Percentiles rank a stretch among this genome's conserved stretches.
These are phyloP conservation scores for Fusarium caatingaense DNA, from an alignment of 2,329 filamentous ascomycete genomes.

Conservation along the genomic window DNA sequence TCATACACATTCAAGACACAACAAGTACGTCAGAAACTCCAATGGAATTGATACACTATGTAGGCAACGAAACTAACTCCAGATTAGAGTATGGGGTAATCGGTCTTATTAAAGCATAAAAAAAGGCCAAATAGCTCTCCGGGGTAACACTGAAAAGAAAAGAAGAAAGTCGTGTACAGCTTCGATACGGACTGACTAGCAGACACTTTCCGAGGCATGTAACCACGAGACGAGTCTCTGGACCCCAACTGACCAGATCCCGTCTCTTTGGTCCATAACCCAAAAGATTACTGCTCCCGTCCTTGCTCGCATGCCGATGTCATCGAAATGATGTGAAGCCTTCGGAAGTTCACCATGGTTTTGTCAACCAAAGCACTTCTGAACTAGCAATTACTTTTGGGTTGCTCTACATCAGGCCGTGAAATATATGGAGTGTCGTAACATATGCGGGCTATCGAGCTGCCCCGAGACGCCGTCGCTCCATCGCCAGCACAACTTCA, in stretches of 20 bases:
- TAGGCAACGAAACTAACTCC: constrained; percentile 48
- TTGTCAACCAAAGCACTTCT: constrained; percentile 33
- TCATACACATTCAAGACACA: neutral
- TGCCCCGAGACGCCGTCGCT: constrained; percentile 52
- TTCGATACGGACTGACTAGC: constrained; percentile 27
- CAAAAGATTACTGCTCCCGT: constrained; percentile 24
- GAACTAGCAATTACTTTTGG: constrained; percentile 42
- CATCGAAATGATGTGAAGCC: constrained; percentile 36
- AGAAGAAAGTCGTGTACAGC: constrained; percentile 48
- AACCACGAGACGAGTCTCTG: constrained; percentile 23
- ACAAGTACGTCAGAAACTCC: constrained; percentile 35
- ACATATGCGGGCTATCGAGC: constrained; percentile 46
- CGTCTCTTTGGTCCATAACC: constrained; percentile 1
- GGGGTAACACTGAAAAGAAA: constrained; percentile 54
- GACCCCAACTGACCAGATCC: constrained; percentile 1
- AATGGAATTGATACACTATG: constrained; percentile 43
- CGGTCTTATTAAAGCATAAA: constrained; percentile 55
- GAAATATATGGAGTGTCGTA: constrained; percentile 49
- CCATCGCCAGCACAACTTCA: constrained; percentile 48
- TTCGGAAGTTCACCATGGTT: constrained; percentile 31
- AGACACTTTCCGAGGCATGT: constrained; percentile 7
- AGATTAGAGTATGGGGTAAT: constrained; percentile 50
- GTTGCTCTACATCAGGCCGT: constrained; percentile 48
- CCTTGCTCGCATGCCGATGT: constrained; percentile 40
- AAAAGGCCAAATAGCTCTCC: constrained; percentile 52